Evolutionary conservation across 1,139 yeast species (phyloP), one percentile per base, ranked within the genome.

Genomic region (Protomyces lactucae-debilis): DNA sequence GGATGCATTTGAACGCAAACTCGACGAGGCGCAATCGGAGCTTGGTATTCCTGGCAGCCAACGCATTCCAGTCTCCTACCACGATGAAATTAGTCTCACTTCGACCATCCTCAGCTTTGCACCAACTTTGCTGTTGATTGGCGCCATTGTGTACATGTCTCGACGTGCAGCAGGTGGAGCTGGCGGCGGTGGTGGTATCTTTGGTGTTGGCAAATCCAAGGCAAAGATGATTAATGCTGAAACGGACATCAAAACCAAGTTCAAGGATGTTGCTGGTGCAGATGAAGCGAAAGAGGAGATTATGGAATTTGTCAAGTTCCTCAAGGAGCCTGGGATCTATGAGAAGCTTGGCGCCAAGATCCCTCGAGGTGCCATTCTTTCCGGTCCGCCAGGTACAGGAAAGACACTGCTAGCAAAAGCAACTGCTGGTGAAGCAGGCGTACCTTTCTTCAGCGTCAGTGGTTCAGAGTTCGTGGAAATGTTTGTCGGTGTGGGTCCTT

Each of bases 301-400:
- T 65, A 89, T 91, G 95, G 99, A 93, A 75, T 93, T 93, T 79
- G 99, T 93, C 64, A 86, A 87, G 72, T 93, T 93, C 74, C 82
- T 93, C 75, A 88, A 91, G 75, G 83, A 91, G 70, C 99, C 99
- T 12, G 81, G 81, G 60, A 91, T 90, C 74, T 93, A 91, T 75
- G 97, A 92, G 74, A 85, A 84, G 68, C 79, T 93, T 63, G 99
- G 99, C 53, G 99, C 98, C 18, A 90, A 92, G 76, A 95, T 93
- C 69, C 99, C 99, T 60, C 85, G 98, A 74, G 99, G 99, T 72
- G 99, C 99, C 12, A 90, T 93, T 69, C 79, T 95, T 67, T 88
- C 96, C 14, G 99, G 99, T 67, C 97, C 98, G n/a, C 99, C 99
- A 60, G 99, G 99, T 80, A 93, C 99, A 6, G 99, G 99, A 85